Base-by-base conservation (phyloP, 2,329 filamentous ascomycete genomes). In the Trichoderma sp. region DNA sequence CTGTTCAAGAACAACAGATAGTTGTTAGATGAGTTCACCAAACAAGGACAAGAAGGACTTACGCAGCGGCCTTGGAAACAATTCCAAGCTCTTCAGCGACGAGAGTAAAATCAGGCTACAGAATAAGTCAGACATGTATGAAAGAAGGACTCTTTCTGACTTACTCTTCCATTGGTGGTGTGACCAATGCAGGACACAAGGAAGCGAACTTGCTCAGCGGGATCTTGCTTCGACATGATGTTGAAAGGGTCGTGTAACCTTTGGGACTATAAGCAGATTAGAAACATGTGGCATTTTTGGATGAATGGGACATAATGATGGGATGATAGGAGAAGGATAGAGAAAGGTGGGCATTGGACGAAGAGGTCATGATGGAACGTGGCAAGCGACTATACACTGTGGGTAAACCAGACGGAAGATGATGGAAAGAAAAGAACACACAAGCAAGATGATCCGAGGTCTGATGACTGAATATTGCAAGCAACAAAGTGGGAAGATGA, bases 61-160 rank as follows among this genome's bases (percentile, higher is more conserved):
- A 93, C 91, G 91, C 91, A 26, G 91, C 91, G 15, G 87, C 90
- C 80, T 91, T 92, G 79, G 82, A 84, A 39, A 90, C 84, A 47
- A 93, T 91, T 26, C 80, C 81, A 56, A 90, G 88, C 76, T 92
- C 90, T 18, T 84, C 82, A 12, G 89, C 89, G n/a, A 93, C 91
- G 63, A 85, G 84, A 6, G 80, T 81, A 75, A 92, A 93, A 76
- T 93, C 88, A 6, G 92, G 85, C 91, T 93, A 70, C 18, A 24
- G 4, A 7, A 9, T 75, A 32, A 76, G 76, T 34, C 14, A 9
- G 6, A 8, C 2, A 11, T 9, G 1, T 14, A 12, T 39, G 1
- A 3, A 8, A n/a, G 8, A 2, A 8, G 7, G 21, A 32, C 0
- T 6, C 26, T 30, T 3, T 11, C 4, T 1, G 2, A 76, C 82